These are phyloP conservation scores for Termitomyces bulborhizus DNA, from an alignment of 768 basidiomycete genomes.

Conservation along the genomic window DNA sequence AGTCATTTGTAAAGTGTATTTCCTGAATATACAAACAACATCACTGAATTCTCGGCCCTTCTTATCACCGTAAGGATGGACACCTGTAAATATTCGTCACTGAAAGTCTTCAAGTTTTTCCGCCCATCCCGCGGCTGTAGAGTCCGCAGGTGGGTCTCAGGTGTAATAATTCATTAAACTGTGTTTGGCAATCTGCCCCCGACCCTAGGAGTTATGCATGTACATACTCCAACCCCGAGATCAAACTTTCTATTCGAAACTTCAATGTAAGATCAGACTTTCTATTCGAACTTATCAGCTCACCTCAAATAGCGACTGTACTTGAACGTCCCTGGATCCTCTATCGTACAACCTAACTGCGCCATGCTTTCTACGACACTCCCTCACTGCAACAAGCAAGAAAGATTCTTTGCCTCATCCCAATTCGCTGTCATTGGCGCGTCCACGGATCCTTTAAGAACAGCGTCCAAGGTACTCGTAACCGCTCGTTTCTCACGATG, in stretches of 20 bases:
- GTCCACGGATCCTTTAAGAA: constrained; percentile 12
- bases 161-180: constrained; percentile 4
- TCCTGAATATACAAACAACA: background rate
- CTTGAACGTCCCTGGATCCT: background rate
- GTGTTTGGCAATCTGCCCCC: constrained; percentile 5
- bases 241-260: constrained; percentile 4
- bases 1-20: constrained; percentile 20
- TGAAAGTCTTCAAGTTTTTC: background rate
- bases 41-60: background rate
- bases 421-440: constrained; percentile 17
- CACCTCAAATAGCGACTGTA: background rate
- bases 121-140: constrained; percentile 5
- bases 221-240: constrained; percentile 3
- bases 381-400: constrained; percentile 7
- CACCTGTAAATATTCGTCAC: background rate
- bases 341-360: background rate
- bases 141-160: constrained; percentile 1
- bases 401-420: constrained; percentile 14
- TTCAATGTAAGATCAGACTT: constrained; percentile 6
- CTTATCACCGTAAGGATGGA: constrained; percentile 5
- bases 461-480: constrained; percentile 11
- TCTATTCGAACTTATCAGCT: constrained; percentile 1
- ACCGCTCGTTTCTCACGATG: background rate
- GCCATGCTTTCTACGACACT: constrained; percentile 3
- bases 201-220: background rate